Base-by-base conservation (phyloP, 305 asterid genomes). In the Fraxinus sp. region DNA sequence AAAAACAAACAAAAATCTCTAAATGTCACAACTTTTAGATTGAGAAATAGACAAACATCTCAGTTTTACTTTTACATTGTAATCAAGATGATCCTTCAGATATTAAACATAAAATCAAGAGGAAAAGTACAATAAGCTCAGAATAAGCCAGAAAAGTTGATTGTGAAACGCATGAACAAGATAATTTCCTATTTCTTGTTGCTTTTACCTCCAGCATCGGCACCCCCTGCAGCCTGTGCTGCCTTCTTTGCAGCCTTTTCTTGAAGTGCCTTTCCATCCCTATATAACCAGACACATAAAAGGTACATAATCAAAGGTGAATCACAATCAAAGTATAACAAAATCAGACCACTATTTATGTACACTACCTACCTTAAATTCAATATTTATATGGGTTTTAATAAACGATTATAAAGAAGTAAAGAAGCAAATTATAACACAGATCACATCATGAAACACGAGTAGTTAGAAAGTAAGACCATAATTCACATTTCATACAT, bases 261-360 rank as follows among this genome's bases (percentile, higher is more conserved):
- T 86, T 94, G 98, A 80, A 92, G 97, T 2, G 98, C 98, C 90
- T 94, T 93, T 11, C 93, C 98, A 68, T 95, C 98, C 89, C 97
- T 94, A 78, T 70, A 70, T 5, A 84, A 57, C 37, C 77, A 82
- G 20, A 77, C 1, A 76, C 11, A 74, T 36, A 72, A 26, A 33
- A 78, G 20, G 59, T n/a, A 36, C n/a, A 66, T 79, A 26, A 76
- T 14, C 49, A 1, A 16, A 7, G 37, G 33, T 30, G 13, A 26
- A 82, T 24, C 41, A 70, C 28, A 24, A 24, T 64, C 59, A 49
- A 49, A 49, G 18, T 14, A 49, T 0, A 49, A 14, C 62, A 16
- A 49, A 49, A 49, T 49, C 73, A 22, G 7, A 64, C 35, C 33
- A 24, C 73, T 64, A 3, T 24, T 57, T 18, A 20, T 59, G 68